Base-by-base conservation (phyloP, 305 asterid species). In the Fraxinus greggii region DNA sequence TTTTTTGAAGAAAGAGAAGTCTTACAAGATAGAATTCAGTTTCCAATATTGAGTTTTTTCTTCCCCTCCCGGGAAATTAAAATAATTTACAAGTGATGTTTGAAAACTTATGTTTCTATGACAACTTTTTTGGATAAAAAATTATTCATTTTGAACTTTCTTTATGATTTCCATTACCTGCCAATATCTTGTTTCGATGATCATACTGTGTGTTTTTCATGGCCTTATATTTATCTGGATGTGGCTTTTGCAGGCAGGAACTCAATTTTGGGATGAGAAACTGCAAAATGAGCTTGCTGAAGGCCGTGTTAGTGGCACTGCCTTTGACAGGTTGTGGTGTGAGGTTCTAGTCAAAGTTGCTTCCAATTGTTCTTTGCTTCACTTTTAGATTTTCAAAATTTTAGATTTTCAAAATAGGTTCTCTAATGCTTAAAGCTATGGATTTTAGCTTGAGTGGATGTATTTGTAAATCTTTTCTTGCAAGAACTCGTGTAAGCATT, bases 211-310 rank as follows among this genome's bases (percentile, higher is more conserved):
- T 59, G 48, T 75, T 61, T 40, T 42, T 13, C 26, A 42, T 75
- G 13, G 15, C 61, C 35, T 81, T 77, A 38, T 81, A 63, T 75
- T 81, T 81, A 42, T 84, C 15, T 29, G 31, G 72, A 17, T n/a
- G 19, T 54, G 45, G n/a, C 12, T 72, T 79, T 87, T 90, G 88
- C 92, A 94, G 98, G 98, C 97, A 42, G 99, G 99, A 84, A 94
- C 99, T 72, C 98, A 94, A 84, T 95, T 93, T 89, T 94, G 99
- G 99, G 99, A 95, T 84, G 99, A 94, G 86, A 92, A 91, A 80
- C 91, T 95, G 82, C 94, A 95, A 83, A 92, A 87, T 63, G 99
- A 95, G 87, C 98, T 95, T 72, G 90, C 94, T 79, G 92, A 92
- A 89, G 99, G 97, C 87, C 94, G 87, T 82, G 84, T 95, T 82